Percentiles rank a stretch among this genome's conserved stretches.
These are phyloP conservation scores for Polygonum maritimum DNA, from an alignment of 148 eudicot species.

Conservation along the genomic window DNA sequence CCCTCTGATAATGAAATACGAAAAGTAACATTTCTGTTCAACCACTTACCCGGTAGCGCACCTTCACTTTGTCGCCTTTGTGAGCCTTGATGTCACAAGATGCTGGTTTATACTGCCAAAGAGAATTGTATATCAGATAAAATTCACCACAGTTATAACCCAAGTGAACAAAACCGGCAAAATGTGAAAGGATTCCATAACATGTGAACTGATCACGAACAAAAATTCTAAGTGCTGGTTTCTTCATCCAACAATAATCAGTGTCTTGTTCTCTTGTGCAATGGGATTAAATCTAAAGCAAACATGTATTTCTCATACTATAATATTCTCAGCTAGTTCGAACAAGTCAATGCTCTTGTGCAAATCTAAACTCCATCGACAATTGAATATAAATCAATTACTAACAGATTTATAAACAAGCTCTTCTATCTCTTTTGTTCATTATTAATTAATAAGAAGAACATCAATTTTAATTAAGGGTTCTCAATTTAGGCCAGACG, in stretches of 20 bases:
- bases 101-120: slow-evolving; percentile 69
- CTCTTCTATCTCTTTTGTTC: neutral
- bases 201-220: neutral
- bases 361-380: neutral
- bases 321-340: neutral
- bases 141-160: neutral
- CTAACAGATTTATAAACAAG: neutral
- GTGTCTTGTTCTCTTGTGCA: neutral
- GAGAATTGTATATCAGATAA: slow-evolving; percentile 7
- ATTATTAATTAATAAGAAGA: neutral
- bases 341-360: neutral
- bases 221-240: too few species aligned
- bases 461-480: neutral
- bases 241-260: too few species aligned
- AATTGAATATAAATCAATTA: neutral
- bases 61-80: slow-evolving; percentile 83
- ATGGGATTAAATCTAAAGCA: neutral
- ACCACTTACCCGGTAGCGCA: slow-evolving; percentile 83
- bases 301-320: neutral
- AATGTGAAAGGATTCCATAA: slow-evolving; percentile 5
- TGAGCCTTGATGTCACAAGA: slow-evolving; percentile 87
- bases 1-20: neutral
- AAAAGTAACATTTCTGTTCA: neutral
- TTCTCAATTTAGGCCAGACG: neutral
- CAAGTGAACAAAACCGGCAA: neutral